phyloP scores from a whole-genome alignment of 202 grass and related monocot species.

The Miscanthus sacchariflorus region DNA sequence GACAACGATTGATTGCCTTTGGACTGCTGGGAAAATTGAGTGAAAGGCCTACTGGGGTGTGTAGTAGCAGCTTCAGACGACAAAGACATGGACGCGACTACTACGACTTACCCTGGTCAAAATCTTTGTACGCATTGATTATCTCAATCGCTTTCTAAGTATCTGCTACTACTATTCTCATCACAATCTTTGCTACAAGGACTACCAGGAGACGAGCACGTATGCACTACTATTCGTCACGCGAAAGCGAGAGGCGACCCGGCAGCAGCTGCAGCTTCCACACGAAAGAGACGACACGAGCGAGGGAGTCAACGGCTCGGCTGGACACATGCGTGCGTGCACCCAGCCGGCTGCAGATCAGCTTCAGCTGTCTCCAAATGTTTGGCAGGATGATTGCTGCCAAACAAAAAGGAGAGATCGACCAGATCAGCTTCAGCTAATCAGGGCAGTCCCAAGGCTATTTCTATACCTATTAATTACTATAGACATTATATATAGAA shows the following conservation, averaged over 20 bases:
- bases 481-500: too few relatives aligned
- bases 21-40: too few relatives aligned
- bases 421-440: not conserved
- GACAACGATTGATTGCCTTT: too few relatives aligned
- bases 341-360: not conserved
- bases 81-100: not conserved
- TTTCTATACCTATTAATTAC: too few relatives aligned
- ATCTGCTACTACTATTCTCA: not conserved
- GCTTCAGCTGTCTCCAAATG: constrained; percentile 14
- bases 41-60: too few relatives aligned
- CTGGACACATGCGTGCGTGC: not conserved
- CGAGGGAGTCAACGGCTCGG: not conserved
- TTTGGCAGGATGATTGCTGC: not conserved
- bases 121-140: not conserved
- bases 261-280: not conserved
- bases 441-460: too few relatives aligned
- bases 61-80: not conserved
- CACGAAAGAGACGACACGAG: too few relatives aligned
- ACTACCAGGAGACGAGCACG: not conserved
- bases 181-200: not conserved
- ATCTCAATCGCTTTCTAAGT: not conserved
- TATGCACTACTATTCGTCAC: not conserved
- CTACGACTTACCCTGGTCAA: not conserved
- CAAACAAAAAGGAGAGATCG: not conserved
- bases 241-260: constrained; percentile 14